A percentile compares a stretch with the other conserved stretches of the same genome.
phyloP scores from a whole-genome alignment of 169 alveolate genomes.

The Cyclospora cayetanensis region DNA sequence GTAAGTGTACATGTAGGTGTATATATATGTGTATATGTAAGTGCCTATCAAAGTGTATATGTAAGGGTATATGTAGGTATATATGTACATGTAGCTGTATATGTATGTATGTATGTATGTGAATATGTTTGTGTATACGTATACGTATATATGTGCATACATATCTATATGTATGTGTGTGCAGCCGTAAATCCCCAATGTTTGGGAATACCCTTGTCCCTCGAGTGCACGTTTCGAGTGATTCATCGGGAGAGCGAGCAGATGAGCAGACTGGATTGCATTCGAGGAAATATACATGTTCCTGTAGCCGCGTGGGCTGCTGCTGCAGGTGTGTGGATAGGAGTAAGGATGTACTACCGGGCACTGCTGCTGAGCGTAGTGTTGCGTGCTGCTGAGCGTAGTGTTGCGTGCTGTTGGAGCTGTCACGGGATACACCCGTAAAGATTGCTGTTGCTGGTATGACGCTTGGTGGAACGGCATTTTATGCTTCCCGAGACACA shows the following conservation, averaged over 20 bases:
- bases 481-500: too few species aligned
- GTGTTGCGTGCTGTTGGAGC: conserved; percentile 2
- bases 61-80: too few species aligned
- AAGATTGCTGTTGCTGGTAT: neutral
- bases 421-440: too few species aligned
- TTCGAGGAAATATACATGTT: neutral
- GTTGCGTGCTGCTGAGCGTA: conserved; percentile 26
- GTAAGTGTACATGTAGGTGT: too few species aligned
- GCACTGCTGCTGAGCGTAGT: neutral
- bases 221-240: neutral
- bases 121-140: too few species aligned
- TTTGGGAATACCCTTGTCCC: neutral
- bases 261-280: neutral
- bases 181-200: conserved; percentile 55
- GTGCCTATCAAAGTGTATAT: too few species aligned
- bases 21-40: too few species aligned
- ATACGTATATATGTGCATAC: too few species aligned
- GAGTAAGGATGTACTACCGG: neutral
- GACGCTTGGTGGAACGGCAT: neutral
- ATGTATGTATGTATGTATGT: too few species aligned
- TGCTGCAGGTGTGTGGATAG: neutral
- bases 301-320: conserved; percentile 43
- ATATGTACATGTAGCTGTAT: too few species aligned
- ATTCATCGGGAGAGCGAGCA: neutral
- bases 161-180: neutral